These are phyloP conservation scores for Patellifolia procumbens DNA, from an alignment of 179 eudicot species.

Conservation along the genomic window DNA sequence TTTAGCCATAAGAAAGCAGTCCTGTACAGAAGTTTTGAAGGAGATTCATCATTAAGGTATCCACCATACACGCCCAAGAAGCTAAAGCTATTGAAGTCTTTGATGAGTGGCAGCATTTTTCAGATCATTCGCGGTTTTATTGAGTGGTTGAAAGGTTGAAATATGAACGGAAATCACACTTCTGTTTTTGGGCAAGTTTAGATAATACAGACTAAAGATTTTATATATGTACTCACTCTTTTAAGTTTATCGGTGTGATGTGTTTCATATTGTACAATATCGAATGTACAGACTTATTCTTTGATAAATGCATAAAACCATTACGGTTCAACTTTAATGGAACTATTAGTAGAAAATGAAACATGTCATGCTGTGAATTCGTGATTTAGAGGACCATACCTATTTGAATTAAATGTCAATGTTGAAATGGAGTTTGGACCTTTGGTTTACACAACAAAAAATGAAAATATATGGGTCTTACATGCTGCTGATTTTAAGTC, in stretches of 20 bases:
- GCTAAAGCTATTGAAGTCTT: conserved; percentile 58
- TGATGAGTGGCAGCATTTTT: conserved; percentile 52
- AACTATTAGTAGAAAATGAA: not conserved
- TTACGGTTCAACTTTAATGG: not conserved
- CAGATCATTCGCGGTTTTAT: conserved; percentile 52
- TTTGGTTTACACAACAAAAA: no score
- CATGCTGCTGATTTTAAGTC: no score
- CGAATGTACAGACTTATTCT: no score
- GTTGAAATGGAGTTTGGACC: no score
- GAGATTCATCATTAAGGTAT: conserved; percentile 72
- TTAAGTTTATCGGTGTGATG: not conserved
- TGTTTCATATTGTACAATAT: no score
- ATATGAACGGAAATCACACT: not conserved
- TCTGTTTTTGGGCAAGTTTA: not conserved
- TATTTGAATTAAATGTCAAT: not conserved
- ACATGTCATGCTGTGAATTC: no score
- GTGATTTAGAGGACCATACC: not conserved
- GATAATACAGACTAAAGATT: not conserved
- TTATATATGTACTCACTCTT: not conserved
- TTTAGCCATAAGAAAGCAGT: conserved; percentile 93
- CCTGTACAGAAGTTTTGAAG: conserved; percentile 54
- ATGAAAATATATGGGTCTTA: no score
- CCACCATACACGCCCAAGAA: conserved; percentile 80
- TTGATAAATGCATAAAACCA: no score
- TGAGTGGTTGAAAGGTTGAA: conserved; percentile 43